Evolutionary conservation across 352 stramenopile species (phyloP).

Genomic region (Phytophthora pseudosyringae): DNA sequence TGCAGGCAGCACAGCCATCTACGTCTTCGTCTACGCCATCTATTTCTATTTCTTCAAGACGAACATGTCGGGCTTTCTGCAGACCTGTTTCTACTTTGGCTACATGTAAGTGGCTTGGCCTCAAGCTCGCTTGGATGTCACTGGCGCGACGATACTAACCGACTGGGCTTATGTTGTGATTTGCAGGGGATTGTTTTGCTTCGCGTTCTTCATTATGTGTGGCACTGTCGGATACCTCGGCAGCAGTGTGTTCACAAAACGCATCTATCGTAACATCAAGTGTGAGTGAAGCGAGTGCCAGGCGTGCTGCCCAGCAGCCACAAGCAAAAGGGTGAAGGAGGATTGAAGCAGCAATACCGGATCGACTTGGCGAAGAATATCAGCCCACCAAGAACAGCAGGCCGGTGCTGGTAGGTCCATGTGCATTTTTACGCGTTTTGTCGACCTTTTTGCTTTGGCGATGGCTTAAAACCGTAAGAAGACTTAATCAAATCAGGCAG

Average conservation of each 20-base stretch:
- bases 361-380: conserved; percentile 8
- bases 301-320: conserved; percentile 15
- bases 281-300: conserved; percentile 81
- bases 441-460: conserved; percentile 14
- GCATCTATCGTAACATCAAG: conserved; percentile 97
- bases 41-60: conserved; percentile 99
- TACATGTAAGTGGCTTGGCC: conserved; percentile 91
- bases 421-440: conserved; percentile 27
- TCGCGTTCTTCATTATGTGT: conserved; percentile 94
- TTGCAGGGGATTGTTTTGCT: conserved; percentile 90
- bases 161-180: conserved; percentile 8
- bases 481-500: conserved; percentile 23
- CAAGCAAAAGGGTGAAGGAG: conserved; percentile 21
- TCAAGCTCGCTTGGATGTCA: not conserved
- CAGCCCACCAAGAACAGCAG: conserved; percentile 8
- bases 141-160: conserved; percentile 1
- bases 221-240: conserved; percentile 92
- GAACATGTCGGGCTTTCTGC: conserved; percentile 98
- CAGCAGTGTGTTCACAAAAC: conserved; percentile 93
- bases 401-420: conserved; percentile 16
- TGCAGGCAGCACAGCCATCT: conserved; percentile 93
- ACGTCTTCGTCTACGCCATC: conserved; percentile 99
- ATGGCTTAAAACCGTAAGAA: conserved; percentile 15
- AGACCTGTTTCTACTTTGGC: conserved; percentile 99
- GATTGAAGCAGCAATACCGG: conserved; percentile 15